Conservation (phyloP, 805 yeast genomes). For the Cyberlindnera maclurae region DNA sequence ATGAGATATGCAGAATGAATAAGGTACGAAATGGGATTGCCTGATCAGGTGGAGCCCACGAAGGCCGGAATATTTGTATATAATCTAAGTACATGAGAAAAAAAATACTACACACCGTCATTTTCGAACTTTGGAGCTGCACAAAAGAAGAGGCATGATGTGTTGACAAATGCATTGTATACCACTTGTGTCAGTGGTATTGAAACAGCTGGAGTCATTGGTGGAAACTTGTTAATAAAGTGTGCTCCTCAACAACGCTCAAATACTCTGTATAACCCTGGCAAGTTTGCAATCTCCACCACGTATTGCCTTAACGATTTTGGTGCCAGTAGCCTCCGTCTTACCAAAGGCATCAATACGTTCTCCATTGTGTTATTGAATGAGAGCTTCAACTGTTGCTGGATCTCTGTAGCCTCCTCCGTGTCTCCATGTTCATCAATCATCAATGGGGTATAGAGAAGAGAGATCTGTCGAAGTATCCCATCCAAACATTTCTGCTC, state of each 20-base stretch:
- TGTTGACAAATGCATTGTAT: conserved; percentile 10
- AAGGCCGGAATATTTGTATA: too few species aligned
- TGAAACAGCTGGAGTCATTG: conserved; percentile 5
- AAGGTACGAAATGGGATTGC: too few species aligned
- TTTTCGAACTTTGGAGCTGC: conserved; percentile 19
- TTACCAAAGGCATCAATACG: conserved; percentile 57
- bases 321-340: conserved; percentile 60
- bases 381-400: conserved; percentile 24
- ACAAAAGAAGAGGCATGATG: conserved; percentile 16
- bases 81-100: too few species aligned
- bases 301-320: conserved; percentile 43
- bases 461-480: conserved; percentile 59
- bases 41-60: too few species aligned
- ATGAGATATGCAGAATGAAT: too few species aligned
- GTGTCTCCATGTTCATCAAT: conserved; percentile 24
- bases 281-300: conserved; percentile 83
- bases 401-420: conserved; percentile 18
- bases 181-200: too few species aligned
- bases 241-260: conserved; percentile 83
- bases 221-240: too few species aligned
- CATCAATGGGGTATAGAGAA: conserved; percentile 63
- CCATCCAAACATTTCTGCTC: conserved; percentile 67
- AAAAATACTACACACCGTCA: too few species aligned
- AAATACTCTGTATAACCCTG: conserved; percentile 85
- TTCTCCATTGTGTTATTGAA: conserved; percentile 42